Base-by-base conservation (phyloP, 495 filamentous ascomycete genomes). In the Tuber umbilicatum region DNA sequence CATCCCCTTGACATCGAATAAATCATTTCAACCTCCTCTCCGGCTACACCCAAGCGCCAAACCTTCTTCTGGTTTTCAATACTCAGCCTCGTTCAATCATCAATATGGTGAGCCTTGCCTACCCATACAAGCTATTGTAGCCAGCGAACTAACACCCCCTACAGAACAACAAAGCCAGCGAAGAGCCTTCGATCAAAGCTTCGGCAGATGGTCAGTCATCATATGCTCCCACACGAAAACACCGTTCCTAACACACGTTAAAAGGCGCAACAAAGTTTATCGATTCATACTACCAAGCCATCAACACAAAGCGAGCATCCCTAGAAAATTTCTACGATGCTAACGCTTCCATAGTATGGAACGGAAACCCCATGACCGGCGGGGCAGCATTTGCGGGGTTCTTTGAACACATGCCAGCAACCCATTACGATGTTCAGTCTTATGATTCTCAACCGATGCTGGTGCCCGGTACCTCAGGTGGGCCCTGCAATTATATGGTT, bases 401-500 rank as follows among this genome's bases (percentile, higher is more conserved):
- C 39, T 90, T 90, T 73, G 84, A 87, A 71, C 87, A 89, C 74
- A 91, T 91, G 88, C 88, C 90, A 1, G 79, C 83, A 23, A 79
- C 88, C 0, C 84, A 86, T 70, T 90, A 89, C 77, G 89, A 92
- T 72, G 84, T 89, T 1, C 89, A 92, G 82, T 87, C 85, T 1
- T 87, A 88, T 69, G 90, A 92, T 78, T 89, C 88, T 73, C 90
- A 91, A 64, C 85, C 90, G n/a, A 84, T 92, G 79, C 90, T 91
- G 75, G 86, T 84, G 10, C 84, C 85, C 55, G 75, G 74, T 16
- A 73, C 68, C n/a, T 76, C 75, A 64, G 67, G 43, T 27, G 88
- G 89, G 73, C 55, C 55, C 27, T 90, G 90, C 83, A 89, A 86
- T 12, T 85, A 92, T 55, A 79, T 89, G 42, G 85, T 91, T 23